Evolutionary conservation across 2,329 filamentous ascomycete genomes (phyloP).

Genomic region (Microsporum audouinii): DNA sequence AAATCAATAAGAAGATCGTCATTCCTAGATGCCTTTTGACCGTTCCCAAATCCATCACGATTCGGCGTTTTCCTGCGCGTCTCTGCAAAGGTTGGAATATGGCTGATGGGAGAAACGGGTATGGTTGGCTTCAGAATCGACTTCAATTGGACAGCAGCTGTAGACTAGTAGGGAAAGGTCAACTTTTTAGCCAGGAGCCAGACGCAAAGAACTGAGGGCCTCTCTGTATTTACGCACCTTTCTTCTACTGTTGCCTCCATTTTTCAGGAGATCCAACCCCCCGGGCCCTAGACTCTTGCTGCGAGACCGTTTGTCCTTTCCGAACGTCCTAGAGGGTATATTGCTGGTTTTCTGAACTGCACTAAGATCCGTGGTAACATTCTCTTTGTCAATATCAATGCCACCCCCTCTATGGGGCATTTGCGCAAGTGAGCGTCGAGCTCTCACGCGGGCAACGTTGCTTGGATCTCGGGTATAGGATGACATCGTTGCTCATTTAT

Average conservation of each 20-base stretch:
- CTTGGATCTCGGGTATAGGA: conserved; percentile 8
- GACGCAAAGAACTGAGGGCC: neutral
- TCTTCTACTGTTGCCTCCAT: conserved; percentile 62
- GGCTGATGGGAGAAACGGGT: conserved; percentile 51
- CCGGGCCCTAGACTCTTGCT: conserved; percentile 96
- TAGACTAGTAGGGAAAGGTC: conserved; percentile 25
- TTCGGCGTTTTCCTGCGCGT: conserved; percentile 31
- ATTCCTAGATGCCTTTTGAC: conserved; percentile 6
- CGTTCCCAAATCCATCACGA: conserved; percentile 21
- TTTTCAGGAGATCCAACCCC: conserved; percentile 69
- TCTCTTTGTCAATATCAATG: conserved; percentile 57
- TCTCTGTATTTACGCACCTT: conserved; percentile 46
- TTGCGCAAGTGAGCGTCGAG: conserved; percentile 63
- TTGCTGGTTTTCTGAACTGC: conserved; percentile 25
- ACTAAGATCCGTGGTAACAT: conserved; percentile 57
- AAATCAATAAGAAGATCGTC: conserved; percentile 33
- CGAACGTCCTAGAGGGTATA: conserved; percentile 21
- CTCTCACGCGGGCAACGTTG: conserved; percentile 23
- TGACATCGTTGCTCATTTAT: neutral
- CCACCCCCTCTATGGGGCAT: conserved; percentile 40
- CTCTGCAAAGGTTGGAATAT: conserved; percentile 51
- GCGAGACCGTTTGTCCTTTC: conserved; percentile 54
- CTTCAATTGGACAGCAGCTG: conserved; percentile 37
- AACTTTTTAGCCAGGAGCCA: neutral
- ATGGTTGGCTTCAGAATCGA: conserved; percentile 77